Evolutionary conservation across 148 eudicot genomes (phyloP), one percentile per base, ranked within the genome.

Genomic region (Rhododendron ovatum): DNA sequence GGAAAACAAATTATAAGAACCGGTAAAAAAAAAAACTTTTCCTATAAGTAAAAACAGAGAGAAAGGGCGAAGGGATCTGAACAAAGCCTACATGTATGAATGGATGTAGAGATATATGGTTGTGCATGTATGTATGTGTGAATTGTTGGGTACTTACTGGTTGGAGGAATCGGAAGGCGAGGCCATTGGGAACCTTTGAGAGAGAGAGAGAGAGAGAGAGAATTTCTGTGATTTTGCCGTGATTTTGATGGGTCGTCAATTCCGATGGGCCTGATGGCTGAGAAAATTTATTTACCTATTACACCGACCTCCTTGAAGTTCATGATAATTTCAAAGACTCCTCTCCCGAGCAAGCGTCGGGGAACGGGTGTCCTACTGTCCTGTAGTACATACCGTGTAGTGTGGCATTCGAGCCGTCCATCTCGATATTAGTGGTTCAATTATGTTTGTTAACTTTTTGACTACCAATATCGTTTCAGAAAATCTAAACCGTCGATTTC

Each of bases 81-180:
- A 13, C 39, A 71, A 30, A 71, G 75, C 37, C 7, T 69, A 3
- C n/a, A 33, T 59, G 33, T 10, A 1, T 22, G 4, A 59, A 82
- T 11, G 35, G 5, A 59, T 41, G 63, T 20, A 37, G 41, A 28
- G 13, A 57, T 35, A 15, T 7, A 55, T 81, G 26, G n/a, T 45
- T n/a, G 39, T 15, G 11, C 30, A 3, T 24, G 28, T 43, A 1
- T 43, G 43, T 24, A 9, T 37, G 14, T 43, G n/a, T 65, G 20
- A 63, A 2, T 41, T 41, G 17, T 3, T 50, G 14, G 48, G 67
- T 22, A 87, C 87, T 88, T 86, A 93, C 95, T 89, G 90, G 83
- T 85, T 90, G 83, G 89, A 71, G 45, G 89, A 85, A 85, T 91
- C 92, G 41, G 91, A 84, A 26, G 91, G 80, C 30, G 91, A 90